These are phyloP conservation scores for Circinella minor DNA, from an alignment of 371 early-diverging fungal species.

Conservation along the genomic window DNA sequence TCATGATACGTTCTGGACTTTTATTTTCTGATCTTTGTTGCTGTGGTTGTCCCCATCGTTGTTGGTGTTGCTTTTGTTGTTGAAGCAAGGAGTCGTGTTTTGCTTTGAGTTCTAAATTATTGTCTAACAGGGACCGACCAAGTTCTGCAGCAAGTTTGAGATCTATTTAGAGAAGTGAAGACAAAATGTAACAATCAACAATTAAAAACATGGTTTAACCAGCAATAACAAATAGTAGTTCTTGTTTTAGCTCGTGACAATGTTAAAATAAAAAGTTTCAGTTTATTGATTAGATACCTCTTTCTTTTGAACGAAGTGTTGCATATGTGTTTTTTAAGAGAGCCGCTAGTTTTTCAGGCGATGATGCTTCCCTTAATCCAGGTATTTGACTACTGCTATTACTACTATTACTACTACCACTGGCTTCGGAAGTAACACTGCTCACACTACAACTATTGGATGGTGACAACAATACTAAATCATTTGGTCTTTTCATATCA, in stretches of 20 bases:
- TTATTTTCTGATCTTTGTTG: not conserved
- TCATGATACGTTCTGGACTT: slow-evolving; percentile 3
- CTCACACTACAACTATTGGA: slow-evolving; percentile 2
- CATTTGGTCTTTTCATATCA: slow-evolving; percentile 17
- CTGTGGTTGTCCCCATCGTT: too few relatives aligned
- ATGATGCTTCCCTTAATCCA: not conserved
- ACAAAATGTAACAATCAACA: not conserved
- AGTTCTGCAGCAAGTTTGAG: slow-evolving; percentile 52
- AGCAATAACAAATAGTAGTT: not conserved
- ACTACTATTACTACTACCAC: not conserved
- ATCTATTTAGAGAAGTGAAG: slow-evolving; percentile 25
- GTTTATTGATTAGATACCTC: slow-evolving; percentile 20
- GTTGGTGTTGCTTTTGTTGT: slow-evolving; percentile 15
- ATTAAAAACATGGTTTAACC: not conserved
- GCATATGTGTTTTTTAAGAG: slow-evolving; percentile 29
- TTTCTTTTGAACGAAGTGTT: slow-evolving; percentile 34
- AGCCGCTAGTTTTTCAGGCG: slow-evolving; percentile 26
- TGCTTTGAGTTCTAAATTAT: slow-evolving; percentile 44
- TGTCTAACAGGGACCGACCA: slow-evolving; percentile 51
- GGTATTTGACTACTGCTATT: not conserved
- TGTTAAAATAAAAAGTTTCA: too few relatives aligned
- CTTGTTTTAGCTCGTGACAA: too few relatives aligned
- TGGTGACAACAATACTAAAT: slow-evolving; percentile 18
- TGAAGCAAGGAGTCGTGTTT: slow-evolving; percentile 45
- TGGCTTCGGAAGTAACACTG: not conserved